These are phyloP conservation scores for Hypoxylon lienhwacheense DNA, from an alignment of 495 filamentous ascomycete genomes.

Conservation along the genomic window DNA sequence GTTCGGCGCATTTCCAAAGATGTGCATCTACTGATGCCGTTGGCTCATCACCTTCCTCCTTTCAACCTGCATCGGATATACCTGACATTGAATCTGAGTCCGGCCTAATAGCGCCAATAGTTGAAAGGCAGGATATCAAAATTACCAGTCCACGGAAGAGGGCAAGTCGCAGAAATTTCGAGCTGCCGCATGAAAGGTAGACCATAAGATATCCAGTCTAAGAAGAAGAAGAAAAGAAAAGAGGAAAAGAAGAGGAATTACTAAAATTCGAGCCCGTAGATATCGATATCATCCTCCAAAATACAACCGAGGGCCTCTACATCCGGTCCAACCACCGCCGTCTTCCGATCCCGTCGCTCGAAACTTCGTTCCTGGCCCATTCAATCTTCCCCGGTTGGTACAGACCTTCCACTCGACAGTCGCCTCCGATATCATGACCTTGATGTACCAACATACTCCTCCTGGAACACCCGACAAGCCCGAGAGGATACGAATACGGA, in stretches of 20 bases:
- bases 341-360: constrained; percentile 84
- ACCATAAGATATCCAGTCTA: not conserved
- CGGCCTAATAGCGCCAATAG: constrained; percentile 38
- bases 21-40: constrained; percentile 43
- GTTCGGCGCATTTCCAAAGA: constrained; percentile 35
- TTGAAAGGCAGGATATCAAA: constrained; percentile 40
- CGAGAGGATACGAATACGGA: constrained; percentile 70
- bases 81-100: constrained; percentile 47
- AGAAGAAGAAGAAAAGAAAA: not conserved
- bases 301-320: constrained; percentile 89
- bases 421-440: constrained; percentile 84
- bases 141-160: constrained; percentile 47
- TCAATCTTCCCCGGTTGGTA: constrained; percentile 81
- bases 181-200: constrained; percentile 46
- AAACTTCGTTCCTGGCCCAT: constrained; percentile 89
- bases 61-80: constrained; percentile 22
- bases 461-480: constrained; percentile 69
- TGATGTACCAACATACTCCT: constrained; percentile 77
- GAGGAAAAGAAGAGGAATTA: constrained; percentile 4
- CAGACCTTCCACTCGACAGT: constrained; percentile 88
- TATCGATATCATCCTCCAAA: constrained; percentile 92
- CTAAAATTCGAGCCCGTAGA: constrained; percentile 50
- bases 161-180: constrained; percentile 44
- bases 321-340: constrained; percentile 83
- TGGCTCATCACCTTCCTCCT: not conserved